These are phyloP conservation scores for Malassezia equina DNA, from an alignment of 1,284 basidiomycete genomes.

Conservation along the genomic window DNA sequence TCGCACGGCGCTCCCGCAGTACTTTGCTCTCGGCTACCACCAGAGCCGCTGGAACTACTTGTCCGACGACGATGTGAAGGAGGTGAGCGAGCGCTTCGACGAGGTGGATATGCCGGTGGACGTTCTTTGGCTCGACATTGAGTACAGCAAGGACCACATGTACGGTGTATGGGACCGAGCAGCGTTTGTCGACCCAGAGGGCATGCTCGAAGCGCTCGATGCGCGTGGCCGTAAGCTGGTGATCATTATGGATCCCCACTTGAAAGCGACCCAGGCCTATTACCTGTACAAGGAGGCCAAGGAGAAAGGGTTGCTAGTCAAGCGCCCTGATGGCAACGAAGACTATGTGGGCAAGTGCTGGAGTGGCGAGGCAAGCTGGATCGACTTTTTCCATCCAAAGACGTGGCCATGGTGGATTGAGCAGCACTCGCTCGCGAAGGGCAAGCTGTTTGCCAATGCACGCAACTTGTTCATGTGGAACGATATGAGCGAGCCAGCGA, in stretches of 20 bases:
- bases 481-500: slow-evolving; percentile 98
- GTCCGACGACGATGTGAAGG: slow-evolving; percentile 73
- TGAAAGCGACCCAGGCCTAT: slow-evolving; percentile 72
- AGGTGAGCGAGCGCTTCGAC: slow-evolving; percentile 79
- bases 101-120: slow-evolving; percentile 80
- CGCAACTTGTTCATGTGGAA: slow-evolving; percentile 81
- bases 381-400: slow-evolving; percentile 87
- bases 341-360: slow-evolving; percentile 99
- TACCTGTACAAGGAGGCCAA: slow-evolving; percentile 76
- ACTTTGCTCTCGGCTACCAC: slow-evolving; percentile 88
- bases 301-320: slow-evolving; percentile 70
- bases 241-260: slow-evolving; percentile 89
- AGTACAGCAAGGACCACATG: slow-evolving; percentile 75
- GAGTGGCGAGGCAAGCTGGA: slow-evolving; percentile 88
- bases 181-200: slow-evolving; percentile 82
- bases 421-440: slow-evolving; percentile 26
- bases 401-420: slow-evolving; percentile 77
- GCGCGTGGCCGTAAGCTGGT: slow-evolving; percentile 88
- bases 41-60: slow-evolving; percentile 99
- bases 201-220: slow-evolving; percentile 82
- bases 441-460: slow-evolving; percentile 38
- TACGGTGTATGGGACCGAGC: slow-evolving; percentile 95
- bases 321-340: slow-evolving; percentile 61
- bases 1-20: slow-evolving; percentile 71
- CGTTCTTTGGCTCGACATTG: slow-evolving; percentile 97